A percentile compares a stretch with the other conserved stretches of the same genome.
phyloP scores from a whole-genome alignment of 2,329 filamentous ascomycete species.

The Xylaria sp. region DNA sequence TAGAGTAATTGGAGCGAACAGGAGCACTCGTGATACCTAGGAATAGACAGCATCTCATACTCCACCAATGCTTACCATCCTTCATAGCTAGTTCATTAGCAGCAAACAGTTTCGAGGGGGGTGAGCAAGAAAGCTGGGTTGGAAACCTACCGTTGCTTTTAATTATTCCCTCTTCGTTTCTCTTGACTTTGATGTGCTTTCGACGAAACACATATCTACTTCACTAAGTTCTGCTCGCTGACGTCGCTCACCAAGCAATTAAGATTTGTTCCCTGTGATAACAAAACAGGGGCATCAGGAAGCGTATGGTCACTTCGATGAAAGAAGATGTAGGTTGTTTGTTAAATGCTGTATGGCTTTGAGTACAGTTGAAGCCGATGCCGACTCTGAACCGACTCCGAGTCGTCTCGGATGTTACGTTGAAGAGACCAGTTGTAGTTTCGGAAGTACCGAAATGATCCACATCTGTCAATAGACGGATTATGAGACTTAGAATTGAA shows the following conservation, averaged over 20 bases:
- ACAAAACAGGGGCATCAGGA: neutral
- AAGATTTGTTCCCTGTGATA: neutral
- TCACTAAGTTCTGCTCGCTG: neutral
- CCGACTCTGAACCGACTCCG: neutral
- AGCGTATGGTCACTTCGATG: neutral
- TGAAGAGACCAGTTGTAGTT: neutral
- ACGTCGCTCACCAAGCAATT: neutral
- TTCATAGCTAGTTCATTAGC: neutral
- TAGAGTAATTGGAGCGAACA: neutral
- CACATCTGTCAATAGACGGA: neutral
- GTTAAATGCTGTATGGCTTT: neutral
- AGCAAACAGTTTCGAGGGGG: neutral
- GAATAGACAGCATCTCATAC: neutral
- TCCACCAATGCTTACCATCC: neutral
- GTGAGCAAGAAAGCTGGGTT: neutral
- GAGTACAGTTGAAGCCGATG: neutral
- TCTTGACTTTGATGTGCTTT: neutral
- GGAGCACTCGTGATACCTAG: neutral
- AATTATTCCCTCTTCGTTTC: neutral
- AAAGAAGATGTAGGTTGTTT: neutral
- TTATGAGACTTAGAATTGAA: neutral
- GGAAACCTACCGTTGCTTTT: neutral
- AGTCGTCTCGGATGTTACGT: neutral
- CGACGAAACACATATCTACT: neutral
- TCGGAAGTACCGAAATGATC: conserved; percentile 4